Conservation (phyloP, 257 asterid genomes). For the Solanum sitiens region DNA sequence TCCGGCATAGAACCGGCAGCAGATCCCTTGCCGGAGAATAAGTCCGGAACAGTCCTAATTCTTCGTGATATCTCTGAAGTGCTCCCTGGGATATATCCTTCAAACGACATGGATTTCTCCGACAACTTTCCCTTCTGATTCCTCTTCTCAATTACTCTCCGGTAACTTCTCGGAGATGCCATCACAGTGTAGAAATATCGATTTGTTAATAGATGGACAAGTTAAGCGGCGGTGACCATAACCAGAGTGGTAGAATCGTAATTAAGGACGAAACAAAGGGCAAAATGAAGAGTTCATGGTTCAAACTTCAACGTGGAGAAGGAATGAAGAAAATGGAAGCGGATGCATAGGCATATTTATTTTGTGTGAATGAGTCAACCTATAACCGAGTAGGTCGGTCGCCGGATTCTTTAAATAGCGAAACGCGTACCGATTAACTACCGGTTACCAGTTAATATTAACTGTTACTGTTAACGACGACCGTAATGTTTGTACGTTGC, state of each 20-base stretch:
- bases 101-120: slow-evolving; percentile 53
- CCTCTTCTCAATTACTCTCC: slow-evolving; percentile 40
- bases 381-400: neutral
- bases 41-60: slow-evolving; percentile 66
- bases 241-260: neutral
- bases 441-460: neutral
- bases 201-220: neutral
- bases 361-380: neutral
- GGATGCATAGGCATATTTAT: neutral
- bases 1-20: neutral
- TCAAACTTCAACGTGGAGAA: neutral
- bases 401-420: neutral
- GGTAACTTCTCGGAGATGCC: slow-evolving; percentile 59
- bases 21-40: slow-evolving; percentile 18
- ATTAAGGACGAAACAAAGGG: neutral
- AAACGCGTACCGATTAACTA: neutral
- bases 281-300: neutral
- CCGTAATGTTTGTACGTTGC: neutral
- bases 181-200: slow-evolving; percentile 11
- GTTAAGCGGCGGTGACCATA: slow-evolving; percentile 25
- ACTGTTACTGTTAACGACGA: neutral
- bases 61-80: slow-evolving; percentile 20
- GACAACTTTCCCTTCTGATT: slow-evolving; percentile 35
- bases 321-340: neutral
- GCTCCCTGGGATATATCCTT: slow-evolving; percentile 13